Base-by-base conservation (phyloP, 257 asterid genomes). In the Oldenlandia corymbosa region DNA sequence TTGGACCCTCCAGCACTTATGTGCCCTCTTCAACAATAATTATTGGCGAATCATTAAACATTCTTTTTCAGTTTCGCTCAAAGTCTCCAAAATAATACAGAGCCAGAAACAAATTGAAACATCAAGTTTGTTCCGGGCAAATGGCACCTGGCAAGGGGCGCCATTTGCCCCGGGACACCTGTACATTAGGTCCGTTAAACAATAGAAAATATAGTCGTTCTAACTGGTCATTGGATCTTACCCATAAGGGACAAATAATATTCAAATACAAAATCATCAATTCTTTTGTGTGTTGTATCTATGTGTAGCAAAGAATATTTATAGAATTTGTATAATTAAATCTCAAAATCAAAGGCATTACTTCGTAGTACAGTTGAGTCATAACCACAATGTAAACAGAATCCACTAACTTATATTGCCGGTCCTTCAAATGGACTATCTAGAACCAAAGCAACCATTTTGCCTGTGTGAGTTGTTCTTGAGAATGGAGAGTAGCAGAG, bases 1-100 rank as follows among this genome's bases (percentile, higher is more conserved):
- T 73, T 94, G 85, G 67, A 92, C 95, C 87, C 99, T 90, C 91
- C 95, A 90, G 83, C 96, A 88, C 77, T 79, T 86, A 83, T 93
- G 95, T 49, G 80, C 73, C 99, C 97, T 97, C 81, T 81, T 93
- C 99, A 67, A 93, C 99, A 67, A 93, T 88, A 41, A 93, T 81
- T 59, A 97, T 90, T 58, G 99, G 97, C 60, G 95, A 90, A 28
- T 58, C 48, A 62, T 58, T 58, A 48, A 51, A 48, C 23, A 69
- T 53, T 31, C 52, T 42, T 73, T 66, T 21, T 45, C n/a, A n/a
- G n/a, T n/a, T 66, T 65, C 69, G 66, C 59, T 65, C 51, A 49
- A 56, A 51, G 36, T 39, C 51, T 28, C 39, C 52, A 49, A 46
- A 41, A 20, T 0, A 55, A 37, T 23, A 42, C 14, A 42, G 17